These are phyloP conservation scores for Ophiosphaerella korrae DNA, from an alignment of 2,329 filamentous ascomycete genomes.

Conservation along the genomic window DNA sequence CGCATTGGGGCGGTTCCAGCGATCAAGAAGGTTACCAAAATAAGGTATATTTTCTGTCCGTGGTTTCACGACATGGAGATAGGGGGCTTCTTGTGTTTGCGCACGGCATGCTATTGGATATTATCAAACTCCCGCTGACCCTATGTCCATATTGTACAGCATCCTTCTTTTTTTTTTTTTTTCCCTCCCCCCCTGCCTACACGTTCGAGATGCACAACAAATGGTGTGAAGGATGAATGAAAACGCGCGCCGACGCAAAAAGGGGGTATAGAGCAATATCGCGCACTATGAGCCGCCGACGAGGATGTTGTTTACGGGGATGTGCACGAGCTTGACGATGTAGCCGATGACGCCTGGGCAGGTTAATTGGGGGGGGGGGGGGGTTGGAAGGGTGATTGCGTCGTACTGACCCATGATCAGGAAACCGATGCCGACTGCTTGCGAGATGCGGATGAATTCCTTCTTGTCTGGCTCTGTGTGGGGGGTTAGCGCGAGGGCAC, in stretches of 20 bases:
- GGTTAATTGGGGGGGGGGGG: not conserved
- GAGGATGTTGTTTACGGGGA: conserved; percentile 61
- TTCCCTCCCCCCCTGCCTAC: not conserved
- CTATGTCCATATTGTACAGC: conserved; percentile 41
- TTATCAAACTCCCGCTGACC: conserved; percentile 45
- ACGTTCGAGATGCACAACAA: conserved; percentile 14
- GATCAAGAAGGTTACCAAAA: too few relatives aligned
- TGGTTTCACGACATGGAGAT: too few relatives aligned
- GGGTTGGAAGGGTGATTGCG: not conserved
- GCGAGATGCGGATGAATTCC: conserved; percentile 53
- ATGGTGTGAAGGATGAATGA: conserved; percentile 19
- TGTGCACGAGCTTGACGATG: conserved; percentile 59
- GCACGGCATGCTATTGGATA: conserved; percentile 35
- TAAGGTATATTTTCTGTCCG: too few relatives aligned
- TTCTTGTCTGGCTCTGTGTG: conserved; percentile 50
- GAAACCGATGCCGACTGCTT: conserved; percentile 59
- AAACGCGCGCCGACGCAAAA: conserved; percentile 10
- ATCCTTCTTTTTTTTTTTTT: conserved; percentile 22
- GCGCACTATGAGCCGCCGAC: conserved; percentile 49
- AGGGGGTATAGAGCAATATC: conserved; percentile 12
- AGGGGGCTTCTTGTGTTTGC: not conserved
- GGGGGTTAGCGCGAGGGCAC: conserved; percentile 26
- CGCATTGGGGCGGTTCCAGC: too few relatives aligned
- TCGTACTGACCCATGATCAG: conserved; percentile 53
- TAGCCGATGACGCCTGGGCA: conserved; percentile 54